Conservation (phyloP, 192 early-diverging fungal species). For the Backusella luteola region DNA sequence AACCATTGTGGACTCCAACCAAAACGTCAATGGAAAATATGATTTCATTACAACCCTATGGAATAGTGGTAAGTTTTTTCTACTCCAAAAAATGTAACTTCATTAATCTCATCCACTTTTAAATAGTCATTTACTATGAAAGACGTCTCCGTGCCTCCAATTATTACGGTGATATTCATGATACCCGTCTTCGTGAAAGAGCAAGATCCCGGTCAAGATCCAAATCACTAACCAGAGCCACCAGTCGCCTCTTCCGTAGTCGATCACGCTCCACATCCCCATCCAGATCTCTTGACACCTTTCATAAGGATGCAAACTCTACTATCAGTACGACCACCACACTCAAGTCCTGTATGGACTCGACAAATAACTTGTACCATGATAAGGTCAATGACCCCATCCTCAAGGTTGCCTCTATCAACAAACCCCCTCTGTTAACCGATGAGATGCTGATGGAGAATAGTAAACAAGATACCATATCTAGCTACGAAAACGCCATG, state of each 20-base stretch:
- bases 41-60: constrained; percentile 8
- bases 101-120: background rate
- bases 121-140: constrained; percentile 7
- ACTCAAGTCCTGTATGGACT: background rate
- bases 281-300: background rate
- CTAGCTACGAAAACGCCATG: background rate
- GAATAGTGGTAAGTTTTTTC: constrained; percentile 7
- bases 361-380: background rate
- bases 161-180: background rate
- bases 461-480: background rate
- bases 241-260: background rate
- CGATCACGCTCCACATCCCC: background rate
- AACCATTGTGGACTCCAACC: background rate
- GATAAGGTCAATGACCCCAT: background rate
- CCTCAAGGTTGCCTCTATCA: background rate
- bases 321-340: background rate
- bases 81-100: background rate
- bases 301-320: background rate
- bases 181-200: background rate
- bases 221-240: background rate
- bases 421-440: background rate
- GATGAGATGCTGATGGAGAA: background rate
- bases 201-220: constrained; percentile 11
- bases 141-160: constrained; percentile 1
- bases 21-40: background rate